Conservation (phyloP, 768 basidiomycete genomes). For the Russula brevipes region DNA sequence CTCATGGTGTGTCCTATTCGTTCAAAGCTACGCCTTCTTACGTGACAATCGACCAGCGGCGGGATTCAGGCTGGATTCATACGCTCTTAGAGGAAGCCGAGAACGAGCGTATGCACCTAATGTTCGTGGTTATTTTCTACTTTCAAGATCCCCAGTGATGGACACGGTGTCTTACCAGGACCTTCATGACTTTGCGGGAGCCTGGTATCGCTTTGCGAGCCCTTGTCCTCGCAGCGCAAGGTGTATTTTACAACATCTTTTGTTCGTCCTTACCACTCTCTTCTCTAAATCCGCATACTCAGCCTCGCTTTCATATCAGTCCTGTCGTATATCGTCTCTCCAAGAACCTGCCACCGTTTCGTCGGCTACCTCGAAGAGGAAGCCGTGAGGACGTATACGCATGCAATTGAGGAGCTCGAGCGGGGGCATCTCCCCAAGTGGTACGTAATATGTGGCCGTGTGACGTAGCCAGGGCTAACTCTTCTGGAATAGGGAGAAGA, state of each 20-base stretch:
- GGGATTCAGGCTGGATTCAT: slow-evolving; percentile 78
- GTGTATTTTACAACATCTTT: slow-evolving; percentile 85
- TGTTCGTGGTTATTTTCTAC: slow-evolving; percentile 42
- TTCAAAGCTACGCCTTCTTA: slow-evolving; percentile 4
- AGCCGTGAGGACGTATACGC: slow-evolving; percentile 87
- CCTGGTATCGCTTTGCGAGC: slow-evolving; percentile 78
- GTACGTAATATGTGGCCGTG: slow-evolving; percentile 34
- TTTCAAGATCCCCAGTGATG: background rate
- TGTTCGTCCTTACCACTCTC: slow-evolving; percentile 41
- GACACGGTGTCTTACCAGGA: slow-evolving; percentile 45
- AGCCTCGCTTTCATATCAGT: slow-evolving; percentile 38
- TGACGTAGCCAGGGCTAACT: background rate
- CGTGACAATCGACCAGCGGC: slow-evolving; percentile 33
- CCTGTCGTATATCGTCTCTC: slow-evolving; percentile 72
- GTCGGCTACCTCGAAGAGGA: slow-evolving; percentile 94
- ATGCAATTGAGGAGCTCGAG: slow-evolving; percentile 79
- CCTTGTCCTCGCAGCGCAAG: slow-evolving; percentile 85
- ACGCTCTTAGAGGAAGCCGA: slow-evolving; percentile 92
- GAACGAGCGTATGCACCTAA: slow-evolving; percentile 95
- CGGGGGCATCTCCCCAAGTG: slow-evolving; percentile 77
- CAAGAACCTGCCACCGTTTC: slow-evolving; percentile 79
- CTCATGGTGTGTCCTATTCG: slow-evolving; percentile 55
- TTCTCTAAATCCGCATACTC: background rate
- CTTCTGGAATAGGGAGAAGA: slow-evolving; percentile 46
- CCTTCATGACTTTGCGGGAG: slow-evolving; percentile 88